Base-by-base conservation (phyloP, 1,139 yeast genomes). In the Saccharomyces pastorianus region DNA sequence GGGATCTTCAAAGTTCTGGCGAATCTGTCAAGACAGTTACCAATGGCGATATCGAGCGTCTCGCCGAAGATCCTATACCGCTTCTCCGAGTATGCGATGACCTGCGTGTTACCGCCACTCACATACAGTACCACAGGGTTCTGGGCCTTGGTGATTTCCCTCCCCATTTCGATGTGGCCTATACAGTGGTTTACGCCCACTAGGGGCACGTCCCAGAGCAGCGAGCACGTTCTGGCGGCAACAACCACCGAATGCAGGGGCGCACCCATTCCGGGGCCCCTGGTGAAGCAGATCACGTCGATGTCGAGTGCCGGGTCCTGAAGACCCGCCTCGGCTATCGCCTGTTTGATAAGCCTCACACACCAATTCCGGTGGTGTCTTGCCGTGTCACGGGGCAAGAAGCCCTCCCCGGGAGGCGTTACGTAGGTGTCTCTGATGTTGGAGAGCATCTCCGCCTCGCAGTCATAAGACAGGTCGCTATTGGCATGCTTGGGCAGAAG, bases 261-360 rank as follows among this genome's bases (percentile, higher is more conserved):
- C 0, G 98, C 98, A 3, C 99, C 99, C 99, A 93, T 95, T 1
- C 99, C 99, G 0, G 99, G 99, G 4, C 99, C 99, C 70, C 88
- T 95, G 1, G 98, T 93, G 69, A 91, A 93, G 69, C 97, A 90
- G 53, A 93, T 87, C 63, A 95, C 90, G 70, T 91, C 96, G 28
- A 93, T 71, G 52, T 89, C 95, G 1, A 67, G 55, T 48, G 73
- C 61, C 5, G 70, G 67, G 29, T 67, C 64, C 2, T 61, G 53
- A n/a, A 89, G 67, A 0, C 73, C 69, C 2, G 96, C 85, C 47
- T 85, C 93, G 2, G 68, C 68, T 52, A 93, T 67, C 0, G 98
- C 88, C 44, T 66, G 67, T 62, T 82, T 83, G 51, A 89, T 82
- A 41, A 91, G 73, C 54, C 98, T 73, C 1, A 88, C 91, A n/a